Evolutionary conservation across 176 grass and related monocot species (phyloP), one percentile per base, ranked within the genome.

Genomic region (Avena insularis): DNA sequence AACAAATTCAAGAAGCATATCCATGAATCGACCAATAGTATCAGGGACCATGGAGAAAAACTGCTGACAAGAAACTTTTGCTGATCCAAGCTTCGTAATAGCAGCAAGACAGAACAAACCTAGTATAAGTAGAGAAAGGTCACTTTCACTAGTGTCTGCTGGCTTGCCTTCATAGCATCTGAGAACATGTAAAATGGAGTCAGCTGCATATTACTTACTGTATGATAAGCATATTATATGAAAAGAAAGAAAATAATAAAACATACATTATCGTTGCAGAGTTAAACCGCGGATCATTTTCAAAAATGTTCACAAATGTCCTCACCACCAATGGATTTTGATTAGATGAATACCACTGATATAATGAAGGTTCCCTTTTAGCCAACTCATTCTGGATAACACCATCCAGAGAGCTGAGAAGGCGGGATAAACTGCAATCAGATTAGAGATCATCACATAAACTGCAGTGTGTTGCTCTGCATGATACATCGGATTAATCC

Each of bases 21-120:
- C 97, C 92, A 99, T 92, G 80, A 94, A 93, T 79, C 94, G 87
- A 76, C 94, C 94, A 81, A 92, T 94, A 77, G 90, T 87, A 90
- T 96, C 97, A 69, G 97, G 92, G 50, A 93, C 50, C 85, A 90
- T 93, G 74, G 94, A 91, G 65, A 89, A 94, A 86, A 99, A 99
- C 27, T 92, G 89, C 79, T 92, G 91, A 80, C 94, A 99, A 93
- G 94, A 96, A 82, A 96, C 74, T 92, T 99, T 99, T 84, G 97
- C 80, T 75, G 94, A 88, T 91, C 97, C 97, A 85, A 99, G 94
- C 63, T 99, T 99, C 83, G 81, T 91, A 76, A 99, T 90, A 86
- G 97, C 90, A 90, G 97, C 97, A 85, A 99, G 92, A 90, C 92
- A 96, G 57, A 90, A 91, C 71, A 99, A 87, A 87, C 90, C 92